These are phyloP conservation scores for Oryza glaberrima DNA, from an alignment of 176 grass and related monocot species.

Conservation along the genomic window DNA sequence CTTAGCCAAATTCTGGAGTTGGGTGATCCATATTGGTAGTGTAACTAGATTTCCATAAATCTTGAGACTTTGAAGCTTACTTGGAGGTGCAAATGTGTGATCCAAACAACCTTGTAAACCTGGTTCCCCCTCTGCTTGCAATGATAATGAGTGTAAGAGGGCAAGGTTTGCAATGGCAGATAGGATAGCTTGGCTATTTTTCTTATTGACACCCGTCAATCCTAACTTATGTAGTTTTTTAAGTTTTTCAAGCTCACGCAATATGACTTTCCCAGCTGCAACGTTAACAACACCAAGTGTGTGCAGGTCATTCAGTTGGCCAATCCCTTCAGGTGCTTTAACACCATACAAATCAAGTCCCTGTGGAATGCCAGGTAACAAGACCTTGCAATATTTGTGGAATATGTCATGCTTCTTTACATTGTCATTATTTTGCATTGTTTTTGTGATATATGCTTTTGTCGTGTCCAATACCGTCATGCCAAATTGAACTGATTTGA, in stretches of 20 bases:
- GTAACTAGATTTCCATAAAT: not conserved
- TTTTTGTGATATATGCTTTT: too few species aligned
- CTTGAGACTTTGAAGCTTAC: not conserved
- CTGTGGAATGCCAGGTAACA: too few species aligned
- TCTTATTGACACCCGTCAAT: not conserved
- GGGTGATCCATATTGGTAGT: not conserved
- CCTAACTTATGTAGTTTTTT: not conserved
- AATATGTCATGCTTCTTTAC: too few species aligned
- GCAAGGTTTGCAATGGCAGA: not conserved
- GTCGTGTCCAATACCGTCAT: too few species aligned
- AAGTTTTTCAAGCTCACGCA: not conserved
- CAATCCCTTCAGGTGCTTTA: not conserved
- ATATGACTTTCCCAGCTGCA: not conserved
- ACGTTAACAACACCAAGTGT: not conserved
- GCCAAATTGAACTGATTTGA: too few species aligned
- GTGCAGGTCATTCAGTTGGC: not conserved
- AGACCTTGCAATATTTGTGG: too few species aligned
- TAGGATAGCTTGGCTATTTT: not conserved
- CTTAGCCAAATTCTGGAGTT: too few species aligned
- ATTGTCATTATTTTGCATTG: too few species aligned
- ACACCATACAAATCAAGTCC: not conserved
- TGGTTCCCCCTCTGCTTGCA: not conserved
- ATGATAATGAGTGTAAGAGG: not conserved
- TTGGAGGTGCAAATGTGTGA: not conserved
- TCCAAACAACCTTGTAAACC: not conserved